A percentile compares a stretch with the other conserved stretches of the same genome.
phyloP scores from a whole-genome alignment of 257 asterid species.

The Osmanthus fragrans region DNA sequence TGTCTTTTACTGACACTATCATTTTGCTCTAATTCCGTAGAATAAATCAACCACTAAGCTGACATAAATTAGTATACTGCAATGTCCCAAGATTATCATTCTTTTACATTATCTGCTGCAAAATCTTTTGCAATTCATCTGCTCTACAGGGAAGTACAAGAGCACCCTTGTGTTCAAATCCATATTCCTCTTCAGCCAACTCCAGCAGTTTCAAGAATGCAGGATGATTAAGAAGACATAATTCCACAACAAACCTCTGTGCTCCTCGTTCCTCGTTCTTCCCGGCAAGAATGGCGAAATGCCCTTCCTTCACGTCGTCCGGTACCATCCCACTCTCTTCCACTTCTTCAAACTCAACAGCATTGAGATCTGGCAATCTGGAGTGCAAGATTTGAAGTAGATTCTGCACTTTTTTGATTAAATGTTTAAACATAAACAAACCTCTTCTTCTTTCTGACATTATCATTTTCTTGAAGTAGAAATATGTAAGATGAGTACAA shows the following conservation, averaged over 20 bases:
- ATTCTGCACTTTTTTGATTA: conserved; percentile 21
- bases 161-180: conserved; percentile 21
- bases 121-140: conserved; percentile 30
- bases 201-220: conserved; percentile 31
- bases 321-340: conserved; percentile 13
- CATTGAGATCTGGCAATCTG: conserved; percentile 5
- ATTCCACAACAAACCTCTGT: conserved; percentile 32
- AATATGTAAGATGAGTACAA: not conserved
- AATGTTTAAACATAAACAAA: conserved; percentile 10
- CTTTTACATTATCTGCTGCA: conserved; percentile 1
- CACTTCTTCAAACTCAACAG: not conserved
- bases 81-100: not conserved
- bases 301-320: conserved; percentile 39
- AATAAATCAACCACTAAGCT: not conserved
- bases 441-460: conserved; percentile 29
- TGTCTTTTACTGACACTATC: not conserved
- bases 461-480: not conserved
- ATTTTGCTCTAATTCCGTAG: not conserved
- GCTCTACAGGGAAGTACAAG: conserved; percentile 37
- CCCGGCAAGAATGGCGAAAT: conserved; percentile 31
- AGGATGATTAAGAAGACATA: conserved; percentile 26
- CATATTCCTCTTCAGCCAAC: conserved; percentile 35
- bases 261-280: conserved; percentile 22
- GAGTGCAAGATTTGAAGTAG: conserved; percentile 11
- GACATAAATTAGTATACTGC: not conserved